Conservation (phyloP, 768 basidiomycete genomes). For the Amylocystis lapponica region DNA sequence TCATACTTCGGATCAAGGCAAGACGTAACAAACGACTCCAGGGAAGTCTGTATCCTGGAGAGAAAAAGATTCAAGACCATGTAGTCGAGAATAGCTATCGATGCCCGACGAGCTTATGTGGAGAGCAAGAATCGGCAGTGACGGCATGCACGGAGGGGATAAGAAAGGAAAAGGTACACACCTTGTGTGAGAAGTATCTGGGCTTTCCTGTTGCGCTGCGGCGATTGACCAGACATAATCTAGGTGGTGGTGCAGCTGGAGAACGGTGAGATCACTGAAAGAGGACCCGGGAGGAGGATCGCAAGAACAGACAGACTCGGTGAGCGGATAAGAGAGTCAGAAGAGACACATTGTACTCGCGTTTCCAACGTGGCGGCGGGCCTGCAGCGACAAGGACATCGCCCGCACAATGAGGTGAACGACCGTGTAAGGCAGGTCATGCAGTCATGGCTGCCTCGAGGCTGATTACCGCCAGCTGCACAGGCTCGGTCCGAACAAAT, state of each 20-base stretch:
- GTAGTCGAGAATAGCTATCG: conserved; percentile 1
- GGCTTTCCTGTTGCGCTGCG: conserved; percentile 51
- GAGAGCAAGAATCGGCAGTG: background rate
- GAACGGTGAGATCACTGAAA: conserved; percentile 16
- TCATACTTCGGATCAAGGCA: background rate
- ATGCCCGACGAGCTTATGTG: background rate
- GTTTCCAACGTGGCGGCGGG: conserved; percentile 59
- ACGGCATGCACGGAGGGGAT: background rate
- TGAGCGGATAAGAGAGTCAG: conserved; percentile 24
- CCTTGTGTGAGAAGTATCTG: conserved; percentile 48
- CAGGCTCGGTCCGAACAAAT: conserved; percentile 14
- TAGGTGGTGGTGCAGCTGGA: conserved; percentile 14
- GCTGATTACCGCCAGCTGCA: conserved; percentile 24
- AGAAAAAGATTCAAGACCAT: too few species aligned
- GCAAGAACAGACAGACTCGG: conserved; percentile 24
- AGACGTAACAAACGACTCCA: background rate
- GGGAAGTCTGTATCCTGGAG: background rate
- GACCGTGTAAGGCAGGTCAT: conserved; percentile 51
- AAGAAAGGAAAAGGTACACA: conserved; percentile 27
- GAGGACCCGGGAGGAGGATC: conserved; percentile 24
- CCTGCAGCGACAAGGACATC: conserved; percentile 31
- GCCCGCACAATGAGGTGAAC: conserved; percentile 50
- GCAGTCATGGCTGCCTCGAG: conserved; percentile 34
- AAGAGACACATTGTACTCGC: conserved; percentile 38
- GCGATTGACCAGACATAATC: conserved; percentile 55